Base-by-base conservation (phyloP, 345 rosid species). In the Punica granatum region DNA sequence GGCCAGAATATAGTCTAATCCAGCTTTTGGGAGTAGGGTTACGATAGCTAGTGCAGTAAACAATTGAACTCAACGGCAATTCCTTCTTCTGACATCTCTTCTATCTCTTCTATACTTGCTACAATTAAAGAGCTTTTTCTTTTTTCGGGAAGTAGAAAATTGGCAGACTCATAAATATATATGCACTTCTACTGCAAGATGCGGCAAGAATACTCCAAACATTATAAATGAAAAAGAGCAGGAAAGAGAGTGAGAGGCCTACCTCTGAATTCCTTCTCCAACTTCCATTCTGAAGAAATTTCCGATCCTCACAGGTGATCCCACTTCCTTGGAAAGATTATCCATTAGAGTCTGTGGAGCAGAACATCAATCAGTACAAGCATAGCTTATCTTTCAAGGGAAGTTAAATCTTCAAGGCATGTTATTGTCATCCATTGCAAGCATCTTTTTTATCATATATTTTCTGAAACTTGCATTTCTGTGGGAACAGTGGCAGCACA, bases 231-330 rank as follows among this genome's bases (percentile, higher is more conserved):
- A 28, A 66, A 19, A 28, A 19, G 1, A 48, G 2, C 37, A 16
- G 7, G 9, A 59, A 25, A 18, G 19, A 49, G 35, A 71, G 59
- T 37, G 46, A 44, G 35, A 51, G 26, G 68, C 44, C 62, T 83
- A 94, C 99, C 96, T 89, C 76, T 85, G 81, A 74, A 89, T 79
- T 84, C 98, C 98, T 83, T 94, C 99, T 66, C 99, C 99, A 69
- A 91, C 97, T 77, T 94, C 96, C 76, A 94, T 88, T 83, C 99
- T 85, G 69, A 89, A 84, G 79, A 91, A 94, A 74, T 67, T 80
- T 65, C 87, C 74, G 72, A 94, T 80, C 82, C 82, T 89, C 79
- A 94, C 97, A 0, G 86, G 75, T 46, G 96, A 82, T 53, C 96
- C 91, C 53, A 91, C 86, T 74, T 88, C 96, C 75, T 86, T 82